Evolutionary conservation across 2,329 filamentous ascomycete species (phyloP), one percentile per base, ranked within the genome.

Genomic region (Calonectria honghensis): DNA sequence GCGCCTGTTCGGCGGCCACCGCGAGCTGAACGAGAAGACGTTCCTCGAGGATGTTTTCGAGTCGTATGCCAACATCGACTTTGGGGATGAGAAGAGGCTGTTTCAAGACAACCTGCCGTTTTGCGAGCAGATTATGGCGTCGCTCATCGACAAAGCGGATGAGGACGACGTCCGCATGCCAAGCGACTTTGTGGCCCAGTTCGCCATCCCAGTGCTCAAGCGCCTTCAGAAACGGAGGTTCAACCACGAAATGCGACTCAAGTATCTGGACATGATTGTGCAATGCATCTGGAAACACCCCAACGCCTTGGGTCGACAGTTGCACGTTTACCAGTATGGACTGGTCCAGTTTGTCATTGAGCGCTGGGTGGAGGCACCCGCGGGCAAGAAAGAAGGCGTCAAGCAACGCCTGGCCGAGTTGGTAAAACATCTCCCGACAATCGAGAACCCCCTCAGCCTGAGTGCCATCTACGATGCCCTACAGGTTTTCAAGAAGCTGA

Each of bases 131-230:
- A 76, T 81, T 13, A 10, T 80, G 7, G 52, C n/a, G n/a, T 63
- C 72, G 0, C 68, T 81, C 10, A 41, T 70, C 39, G 51, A 41
- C 11, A 76, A 75, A 18, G 68, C 75, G 3, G 70, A 29, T 1
- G 48, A 76, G 0, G 73, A 32, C 1, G 39, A 77, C 1, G n/a
- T 64, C 1, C 57, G 59, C 5, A 65, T 79, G 16, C 79, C 79
- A 0, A 1, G 0, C 0, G 81, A 82, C 67, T 73, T 82, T 20
- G 63, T 81, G 1, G 27, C 61, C 1, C 72, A 73, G 13, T 63
- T 82, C 20, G 76, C 41, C 20, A 73, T 79, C 68, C 81, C 80
- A 0, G 14, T 79, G 10, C 75, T 82, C 24, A 79, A 76, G n/a
- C 75, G 74, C 3, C 68, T 81, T 1, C 52, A 72, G 41, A 77